These are phyloP conservation scores for Reticulascus tulasneorum DNA, from an alignment of 2,329 filamentous ascomycete species.

Conservation along the genomic window DNA sequence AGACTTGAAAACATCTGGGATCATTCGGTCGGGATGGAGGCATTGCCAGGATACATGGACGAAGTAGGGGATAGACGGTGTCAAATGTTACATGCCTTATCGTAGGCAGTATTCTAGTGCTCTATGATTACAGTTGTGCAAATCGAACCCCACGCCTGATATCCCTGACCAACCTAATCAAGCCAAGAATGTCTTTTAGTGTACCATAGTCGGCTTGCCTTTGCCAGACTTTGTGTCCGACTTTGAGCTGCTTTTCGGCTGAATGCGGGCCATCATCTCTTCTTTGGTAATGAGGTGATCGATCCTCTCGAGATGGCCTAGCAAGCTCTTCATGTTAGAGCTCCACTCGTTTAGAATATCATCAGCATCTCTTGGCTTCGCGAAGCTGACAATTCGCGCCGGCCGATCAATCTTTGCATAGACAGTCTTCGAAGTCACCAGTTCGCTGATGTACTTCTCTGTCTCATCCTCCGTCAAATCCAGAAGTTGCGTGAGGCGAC, in stretches of 20 bases:
- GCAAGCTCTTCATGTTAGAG: conserved; percentile 90
- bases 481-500: conserved; percentile 81
- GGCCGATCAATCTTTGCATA: conserved; percentile 97
- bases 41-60: too few relatives aligned
- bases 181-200: conserved; percentile 14
- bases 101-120: conserved; percentile 11
- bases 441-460: conserved; percentile 96
- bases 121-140: conserved; percentile 17
- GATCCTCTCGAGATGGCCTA: conserved; percentile 82
- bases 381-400: conserved; percentile 87
- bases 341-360: conserved; percentile 99
- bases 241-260: conserved; percentile 51
- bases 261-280: conserved; percentile 99
- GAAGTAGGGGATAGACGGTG: conserved; percentile 13
- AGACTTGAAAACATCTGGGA: too few relatives aligned
- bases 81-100: conserved; percentile 10
- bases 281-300: conserved; percentile 99
- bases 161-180: neutral
- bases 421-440: conserved; percentile 96
- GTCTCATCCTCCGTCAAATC: conserved; percentile 94
- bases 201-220: conserved; percentile 34
- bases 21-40: too few relatives aligned
- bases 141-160: too few relatives aligned
- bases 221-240: conserved; percentile 23
- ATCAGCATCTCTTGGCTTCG: conserved; percentile 90